Percentiles rank a stretch among this genome's conserved stretches.
phyloP scores from a whole-genome alignment of 495 filamentous ascomycete species.

The Aspergillus ellipticus region DNA sequence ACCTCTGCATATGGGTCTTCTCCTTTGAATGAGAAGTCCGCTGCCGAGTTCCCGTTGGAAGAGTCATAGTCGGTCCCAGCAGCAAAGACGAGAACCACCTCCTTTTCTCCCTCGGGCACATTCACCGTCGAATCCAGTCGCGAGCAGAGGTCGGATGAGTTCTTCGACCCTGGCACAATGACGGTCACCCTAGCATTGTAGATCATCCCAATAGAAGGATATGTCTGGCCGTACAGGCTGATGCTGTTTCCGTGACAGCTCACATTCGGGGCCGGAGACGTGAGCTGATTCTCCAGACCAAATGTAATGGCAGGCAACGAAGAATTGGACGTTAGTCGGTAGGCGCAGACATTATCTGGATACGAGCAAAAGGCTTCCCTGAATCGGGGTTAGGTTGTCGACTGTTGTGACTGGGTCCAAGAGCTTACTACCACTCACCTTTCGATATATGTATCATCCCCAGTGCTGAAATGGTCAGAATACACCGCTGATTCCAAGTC shows the following conservation, averaged over 20 bases:
- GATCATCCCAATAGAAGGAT: slow-evolving; percentile 38
- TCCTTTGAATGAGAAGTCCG: slow-evolving; percentile 43
- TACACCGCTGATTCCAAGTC: slow-evolving; percentile 41
- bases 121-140: slow-evolving; percentile 11
- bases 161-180: background rate
- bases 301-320: slow-evolving; percentile 33
- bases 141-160: slow-evolving; percentile 1
- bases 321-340: slow-evolving; percentile 30
- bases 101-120: background rate
- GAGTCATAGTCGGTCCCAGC: slow-evolving; percentile 46
- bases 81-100: slow-evolving; percentile 33
- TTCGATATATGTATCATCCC: background rate
- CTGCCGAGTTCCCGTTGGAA: slow-evolving; percentile 36
- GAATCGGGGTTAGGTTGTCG: background rate
- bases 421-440: background rate
- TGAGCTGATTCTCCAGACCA: slow-evolving; percentile 27
- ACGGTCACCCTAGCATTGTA: slow-evolving; percentile 4
- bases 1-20: slow-evolving; percentile 37
- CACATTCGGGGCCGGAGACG: slow-evolving; percentile 16
- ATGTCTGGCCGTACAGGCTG: slow-evolving; percentile 25
- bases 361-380: slow-evolving; percentile 36
- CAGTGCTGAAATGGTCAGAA: slow-evolving; percentile 7
- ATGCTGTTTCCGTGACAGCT: slow-evolving; percentile 25
- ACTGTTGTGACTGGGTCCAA: background rate
- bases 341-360: slow-evolving; percentile 47